These are phyloP conservation scores for Curvularia eragrostidis DNA, from an alignment of 2,329 filamentous ascomycete species.

Conservation along the genomic window DNA sequence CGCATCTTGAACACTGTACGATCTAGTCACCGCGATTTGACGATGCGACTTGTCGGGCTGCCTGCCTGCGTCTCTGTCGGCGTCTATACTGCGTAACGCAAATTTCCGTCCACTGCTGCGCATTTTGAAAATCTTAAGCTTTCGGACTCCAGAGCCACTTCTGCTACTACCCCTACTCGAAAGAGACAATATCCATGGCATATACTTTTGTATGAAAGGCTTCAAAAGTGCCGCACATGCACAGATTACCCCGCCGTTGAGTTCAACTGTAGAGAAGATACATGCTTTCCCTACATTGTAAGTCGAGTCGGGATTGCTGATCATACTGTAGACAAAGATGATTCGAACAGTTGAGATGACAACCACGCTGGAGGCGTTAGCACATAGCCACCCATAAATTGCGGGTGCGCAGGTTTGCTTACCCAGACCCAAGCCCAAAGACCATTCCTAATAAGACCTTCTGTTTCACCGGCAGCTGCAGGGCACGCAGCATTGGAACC, in stretches of 20 bases:
- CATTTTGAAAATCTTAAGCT: slow-evolving; percentile 15
- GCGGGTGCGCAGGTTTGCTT: background rate
- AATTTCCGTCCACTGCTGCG: slow-evolving; percentile 12
- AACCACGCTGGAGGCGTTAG: slow-evolving; percentile 19
- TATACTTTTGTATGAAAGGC: slow-evolving; percentile 23
- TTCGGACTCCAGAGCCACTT: slow-evolving; percentile 12
- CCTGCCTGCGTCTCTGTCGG: slow-evolving; percentile 1
- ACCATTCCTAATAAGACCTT: slow-evolving; percentile 39
- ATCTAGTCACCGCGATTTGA: slow-evolving; percentile 19
- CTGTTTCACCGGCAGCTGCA: slow-evolving; percentile 37
- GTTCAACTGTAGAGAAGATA: slow-evolving; percentile 27
- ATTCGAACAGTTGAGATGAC: slow-evolving; percentile 30
- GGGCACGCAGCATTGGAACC: slow-evolving; percentile 24
- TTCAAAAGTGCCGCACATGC: slow-evolving; percentile 25
- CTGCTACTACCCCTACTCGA: slow-evolving; percentile 15
- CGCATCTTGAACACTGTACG: slow-evolving; percentile 16
- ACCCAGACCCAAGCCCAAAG: slow-evolving; percentile 39
- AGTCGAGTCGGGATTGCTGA: slow-evolving; percentile 26
- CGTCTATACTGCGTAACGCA: slow-evolving; percentile 11
- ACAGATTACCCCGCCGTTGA: slow-evolving; percentile 31
- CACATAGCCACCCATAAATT: background rate
- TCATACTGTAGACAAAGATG: slow-evolving; percentile 27
- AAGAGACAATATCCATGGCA: slow-evolving; percentile 21
- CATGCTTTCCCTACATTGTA: slow-evolving; percentile 28
- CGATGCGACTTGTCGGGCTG: slow-evolving; percentile 3